Conservation (phyloP, 225 moss, liverwort and hornwort genomes). For the Climacium dendroides region DNA sequence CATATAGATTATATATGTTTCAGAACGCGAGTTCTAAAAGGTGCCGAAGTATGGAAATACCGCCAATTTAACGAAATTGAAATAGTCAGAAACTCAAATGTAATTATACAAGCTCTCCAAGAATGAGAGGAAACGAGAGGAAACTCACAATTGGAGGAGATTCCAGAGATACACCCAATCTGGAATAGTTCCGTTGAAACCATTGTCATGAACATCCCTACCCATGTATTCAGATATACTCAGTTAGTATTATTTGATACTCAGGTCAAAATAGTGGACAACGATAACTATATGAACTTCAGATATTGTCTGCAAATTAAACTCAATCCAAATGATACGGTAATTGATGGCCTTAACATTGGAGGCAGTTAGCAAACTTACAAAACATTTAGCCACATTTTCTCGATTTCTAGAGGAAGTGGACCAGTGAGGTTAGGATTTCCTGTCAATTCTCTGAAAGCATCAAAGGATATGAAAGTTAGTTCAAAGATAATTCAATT, state of each 20-base stretch:
- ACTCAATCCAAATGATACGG: not conserved
- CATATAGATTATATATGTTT: not conserved
- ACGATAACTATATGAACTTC: no score
- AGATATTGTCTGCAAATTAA: not conserved
- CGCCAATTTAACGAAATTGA: not conserved
- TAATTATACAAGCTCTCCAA: not conserved
- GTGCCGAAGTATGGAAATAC: not conserved
- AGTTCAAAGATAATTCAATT: not conserved
- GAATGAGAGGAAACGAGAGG: no score
- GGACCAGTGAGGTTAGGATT: not conserved
- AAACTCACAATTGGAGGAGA: no score
- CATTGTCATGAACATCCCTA: no score
- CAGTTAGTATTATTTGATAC: no score
- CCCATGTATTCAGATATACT: no score
- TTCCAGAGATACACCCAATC: no score
- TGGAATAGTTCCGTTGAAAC: no score
- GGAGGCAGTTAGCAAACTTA: not conserved
- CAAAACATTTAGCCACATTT: not conserved
- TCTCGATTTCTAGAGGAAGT: not conserved
- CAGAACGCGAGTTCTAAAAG: not conserved
- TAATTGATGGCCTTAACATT: not conserved
- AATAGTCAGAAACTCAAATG: not conserved
- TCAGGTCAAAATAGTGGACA: no score
- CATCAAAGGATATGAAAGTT: not conserved
- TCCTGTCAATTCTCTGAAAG: conserved; percentile 1